phyloP scores from a whole-genome alignment of 2,329 filamentous ascomycete species.

The Alternaria consortialis region DNA sequence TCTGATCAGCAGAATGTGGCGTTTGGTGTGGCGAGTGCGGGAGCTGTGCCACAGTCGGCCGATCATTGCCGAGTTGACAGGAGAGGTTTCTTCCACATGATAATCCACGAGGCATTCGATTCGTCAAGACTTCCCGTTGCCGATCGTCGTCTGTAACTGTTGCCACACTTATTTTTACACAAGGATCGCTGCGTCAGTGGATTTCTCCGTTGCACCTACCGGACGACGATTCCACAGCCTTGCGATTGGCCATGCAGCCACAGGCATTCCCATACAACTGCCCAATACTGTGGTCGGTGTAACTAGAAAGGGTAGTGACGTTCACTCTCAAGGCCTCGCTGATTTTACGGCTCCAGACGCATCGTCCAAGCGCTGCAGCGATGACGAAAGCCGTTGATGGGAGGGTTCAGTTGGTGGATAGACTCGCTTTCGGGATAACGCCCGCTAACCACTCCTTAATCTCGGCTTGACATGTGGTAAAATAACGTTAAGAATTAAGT shows the following conservation, averaged over 20 bases:
- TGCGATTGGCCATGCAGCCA: constrained; percentile 21
- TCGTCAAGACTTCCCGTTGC: constrained; percentile 28
- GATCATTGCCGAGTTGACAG: constrained; percentile 26
- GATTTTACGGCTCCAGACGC: constrained; percentile 22
- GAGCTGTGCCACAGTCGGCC: constrained; percentile 29
- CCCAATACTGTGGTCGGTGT: constrained; percentile 14
- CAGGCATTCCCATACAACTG: constrained; percentile 17
- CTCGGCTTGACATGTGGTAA: constrained; percentile 42
- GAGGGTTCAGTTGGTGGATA: constrained; percentile 17
- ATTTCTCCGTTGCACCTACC: constrained; percentile 22
- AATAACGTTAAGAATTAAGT: constrained; percentile 29
- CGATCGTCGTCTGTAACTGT: constrained; percentile 25
- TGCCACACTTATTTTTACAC: constrained; percentile 49
- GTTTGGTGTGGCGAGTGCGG: constrained; percentile 17
- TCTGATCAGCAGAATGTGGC: constrained; percentile 15
- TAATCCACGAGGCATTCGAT: constrained; percentile 33
- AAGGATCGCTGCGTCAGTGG: constrained; percentile 22
- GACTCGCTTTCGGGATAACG: constrained; percentile 35
- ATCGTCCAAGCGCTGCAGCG: constrained; percentile 22
- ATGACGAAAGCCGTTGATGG: constrained; percentile 34
- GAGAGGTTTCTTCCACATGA: constrained; percentile 38
- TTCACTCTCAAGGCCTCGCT: constrained; percentile 3
- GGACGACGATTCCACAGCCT: constrained; percentile 22
- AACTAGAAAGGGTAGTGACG: constrained; percentile 13
- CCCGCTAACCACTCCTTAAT: constrained; percentile 49